Conservation (phyloP, 2,329 filamentous ascomycete species). For the Ramichloridium luteum region DNA sequence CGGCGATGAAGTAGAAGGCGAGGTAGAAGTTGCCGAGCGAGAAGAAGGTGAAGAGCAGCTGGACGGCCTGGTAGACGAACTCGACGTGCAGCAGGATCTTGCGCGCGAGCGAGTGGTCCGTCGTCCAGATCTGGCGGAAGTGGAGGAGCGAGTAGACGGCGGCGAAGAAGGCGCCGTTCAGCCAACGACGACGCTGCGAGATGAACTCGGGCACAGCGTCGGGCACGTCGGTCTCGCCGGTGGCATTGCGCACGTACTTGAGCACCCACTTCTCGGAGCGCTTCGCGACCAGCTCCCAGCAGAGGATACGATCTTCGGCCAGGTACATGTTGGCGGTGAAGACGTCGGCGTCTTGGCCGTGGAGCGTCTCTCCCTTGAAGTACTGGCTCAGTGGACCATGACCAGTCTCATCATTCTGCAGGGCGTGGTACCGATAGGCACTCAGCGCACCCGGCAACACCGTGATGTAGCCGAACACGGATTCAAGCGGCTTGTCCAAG, state of each 20-base stretch:
- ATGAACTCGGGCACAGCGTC: constrained; percentile 94
- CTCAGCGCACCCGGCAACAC: constrained; percentile 89
- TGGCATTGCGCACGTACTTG: constrained; percentile 94
- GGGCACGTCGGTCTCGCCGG: constrained; percentile 93
- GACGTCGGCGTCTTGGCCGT: constrained; percentile 90
- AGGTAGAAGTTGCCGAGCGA: constrained; percentile 97
- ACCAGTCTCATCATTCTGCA: constrained; percentile 93
- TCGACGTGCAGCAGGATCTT: constrained; percentile 91
- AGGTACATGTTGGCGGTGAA: constrained; percentile 97
- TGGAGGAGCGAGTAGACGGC: constrained; percentile 95
- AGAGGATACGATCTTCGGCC: constrained; percentile 79
- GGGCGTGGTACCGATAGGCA: constrained; percentile 86
- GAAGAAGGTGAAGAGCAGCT: constrained; percentile 92
- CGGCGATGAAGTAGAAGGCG: constrained; percentile 95
- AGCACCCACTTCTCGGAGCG: constrained; percentile 89
- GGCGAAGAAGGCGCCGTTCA: constrained; percentile 97
- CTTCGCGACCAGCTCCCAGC: constrained; percentile 94
- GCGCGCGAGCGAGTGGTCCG: constrained; percentile 78
- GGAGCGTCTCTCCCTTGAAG: constrained; percentile 96
- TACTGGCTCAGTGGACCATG: constrained; percentile 94
- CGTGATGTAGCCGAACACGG: constrained; percentile 95
- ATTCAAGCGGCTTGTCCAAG: constrained; percentile 91
- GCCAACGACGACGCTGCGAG: constrained; percentile 88
- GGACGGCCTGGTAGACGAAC: constrained; percentile 87
- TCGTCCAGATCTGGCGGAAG: constrained; percentile 83